Evolutionary conservation across 768 basidiomycete species (phyloP).

Genomic region (Dioszegia hungarica): DNA sequence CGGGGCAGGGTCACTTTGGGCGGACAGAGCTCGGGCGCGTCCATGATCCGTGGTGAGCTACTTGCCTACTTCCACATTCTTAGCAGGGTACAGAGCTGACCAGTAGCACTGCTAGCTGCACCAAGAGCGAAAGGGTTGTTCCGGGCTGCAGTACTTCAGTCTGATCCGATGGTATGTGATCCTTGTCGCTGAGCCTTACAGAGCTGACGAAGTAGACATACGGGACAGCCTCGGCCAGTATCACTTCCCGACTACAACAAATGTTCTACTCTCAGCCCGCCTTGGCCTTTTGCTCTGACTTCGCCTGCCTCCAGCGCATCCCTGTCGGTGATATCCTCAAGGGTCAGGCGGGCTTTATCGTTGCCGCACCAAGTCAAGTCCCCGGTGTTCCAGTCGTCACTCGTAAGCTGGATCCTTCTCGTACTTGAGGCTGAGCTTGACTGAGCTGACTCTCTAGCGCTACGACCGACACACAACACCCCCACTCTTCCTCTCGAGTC

Average conservation of each 20-base stretch:
- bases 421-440: not conserved
- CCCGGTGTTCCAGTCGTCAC: constrained; percentile 25
- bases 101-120: constrained; percentile 60
- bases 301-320: constrained; percentile 56
- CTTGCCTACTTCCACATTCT: not conserved
- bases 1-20: constrained; percentile 61
- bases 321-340: constrained; percentile 57
- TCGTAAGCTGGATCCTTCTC: constrained; percentile 14
- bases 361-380: constrained; percentile 8
- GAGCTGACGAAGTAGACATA: constrained; percentile 56
- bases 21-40: constrained; percentile 77
- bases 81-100: not conserved
- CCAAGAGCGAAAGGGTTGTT: constrained; percentile 70
- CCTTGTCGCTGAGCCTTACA: not conserved
- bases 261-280: constrained; percentile 28
- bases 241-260: constrained; percentile 58
- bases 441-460: constrained; percentile 44
- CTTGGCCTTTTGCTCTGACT: constrained; percentile 49
- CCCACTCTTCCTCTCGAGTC: constrained; percentile 59
- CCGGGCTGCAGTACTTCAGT: constrained; percentile 72
- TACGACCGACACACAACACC: constrained; percentile 50
- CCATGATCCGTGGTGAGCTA: constrained; percentile 60
- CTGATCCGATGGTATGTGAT: constrained; percentile 71
- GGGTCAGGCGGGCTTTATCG: constrained; percentile 50
- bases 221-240: constrained; percentile 60